phyloP scores from a whole-genome alignment of 495 filamentous ascomycete genomes.

The Terfezia claveryi region DNA sequence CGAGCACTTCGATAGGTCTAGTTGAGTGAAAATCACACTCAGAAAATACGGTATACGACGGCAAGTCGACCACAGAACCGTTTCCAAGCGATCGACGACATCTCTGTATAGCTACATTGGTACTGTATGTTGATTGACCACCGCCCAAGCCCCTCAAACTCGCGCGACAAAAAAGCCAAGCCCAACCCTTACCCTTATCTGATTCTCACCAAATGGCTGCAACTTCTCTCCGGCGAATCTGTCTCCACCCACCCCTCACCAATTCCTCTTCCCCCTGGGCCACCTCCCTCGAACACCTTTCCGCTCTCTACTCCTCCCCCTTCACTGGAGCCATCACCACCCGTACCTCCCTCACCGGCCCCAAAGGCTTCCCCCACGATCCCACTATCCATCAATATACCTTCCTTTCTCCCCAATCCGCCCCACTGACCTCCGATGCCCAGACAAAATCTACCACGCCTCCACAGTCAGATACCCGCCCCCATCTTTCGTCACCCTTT shows the following conservation, averaged over 20 bases:
- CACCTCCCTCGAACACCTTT: constrained; percentile 34
- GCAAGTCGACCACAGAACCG: too few species aligned
- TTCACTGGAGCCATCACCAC: constrained; percentile 49
- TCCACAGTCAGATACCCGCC: constrained; percentile 42
- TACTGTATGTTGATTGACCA: too few species aligned
- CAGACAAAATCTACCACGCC: constrained; percentile 43
- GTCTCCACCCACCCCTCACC: constrained; percentile 33
- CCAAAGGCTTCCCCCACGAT: constrained; percentile 35
- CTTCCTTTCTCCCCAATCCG: constrained; percentile 45
- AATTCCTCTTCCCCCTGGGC: constrained; percentile 55
- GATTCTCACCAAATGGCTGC: neutral
- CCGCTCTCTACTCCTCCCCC: constrained; percentile 31
- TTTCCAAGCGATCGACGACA: too few species aligned
- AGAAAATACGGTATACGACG: too few species aligned
- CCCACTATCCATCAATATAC: constrained; percentile 37
- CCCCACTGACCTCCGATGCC: constrained; percentile 47
- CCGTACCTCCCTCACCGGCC: constrained; percentile 32
- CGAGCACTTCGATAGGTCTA: too few species aligned
- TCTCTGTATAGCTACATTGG: too few species aligned
- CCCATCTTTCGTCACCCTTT: constrained; percentile 1
- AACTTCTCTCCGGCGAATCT: neutral
- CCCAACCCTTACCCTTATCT: neutral
- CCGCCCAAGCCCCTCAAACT: too few species aligned
- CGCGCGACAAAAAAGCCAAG: too few species aligned
- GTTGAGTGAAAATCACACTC: too few species aligned